Evolutionary conservation across 352 stramenopile genomes (phyloP), one percentile per base, ranked within the genome.

Genomic region (Globisporangium apiculatum): DNA sequence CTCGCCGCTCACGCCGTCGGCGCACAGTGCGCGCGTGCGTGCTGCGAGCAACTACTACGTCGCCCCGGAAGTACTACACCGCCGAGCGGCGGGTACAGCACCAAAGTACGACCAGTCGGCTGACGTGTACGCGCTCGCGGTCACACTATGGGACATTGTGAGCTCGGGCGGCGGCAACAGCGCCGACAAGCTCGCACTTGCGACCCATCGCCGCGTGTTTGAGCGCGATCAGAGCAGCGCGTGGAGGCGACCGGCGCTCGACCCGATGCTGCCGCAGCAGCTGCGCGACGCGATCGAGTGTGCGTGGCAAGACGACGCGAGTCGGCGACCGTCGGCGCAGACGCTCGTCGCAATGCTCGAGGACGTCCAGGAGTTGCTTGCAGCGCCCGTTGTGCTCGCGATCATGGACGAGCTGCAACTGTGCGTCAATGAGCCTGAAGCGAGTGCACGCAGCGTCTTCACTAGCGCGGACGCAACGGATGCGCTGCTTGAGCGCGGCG

Each of bases 131-230:
- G 74, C 75, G 43, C 68, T 87, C 41, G 76, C 58, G 6, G 60
- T 87, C 31, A 85, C 79, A 8, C 75, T 87, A 57, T 89, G 79
- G 76, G 73, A 86, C 58, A 83, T 87, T 37, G 56, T 86, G 11
- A 60, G 84, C 37, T 73, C 72, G 2, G 24, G 24, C 24, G 24
- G 24, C 24, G 24, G 24, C 24, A 31, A 31, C 24, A 55, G 53
- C 1, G 31, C 24, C 3, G 67, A 81, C 2, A 81, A 74, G 51
- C 85, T 65, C 45, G n/a, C n/a, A 11, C 18, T 24, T 18, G 71
- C 69, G 9, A 74, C 73, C 24, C 64, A 81, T 15, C 18, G 70
- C 1, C 64, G 68, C 37, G 62, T 87, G 18, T 72, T 79, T 45
- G 67, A 81, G 36, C 24, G 57, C 18, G 76, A 80, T 1, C 61